These are phyloP conservation scores for Akanthomyces uredinophilus DNA, from an alignment of 2,329 filamentous ascomycete genomes.

Conservation along the genomic window DNA sequence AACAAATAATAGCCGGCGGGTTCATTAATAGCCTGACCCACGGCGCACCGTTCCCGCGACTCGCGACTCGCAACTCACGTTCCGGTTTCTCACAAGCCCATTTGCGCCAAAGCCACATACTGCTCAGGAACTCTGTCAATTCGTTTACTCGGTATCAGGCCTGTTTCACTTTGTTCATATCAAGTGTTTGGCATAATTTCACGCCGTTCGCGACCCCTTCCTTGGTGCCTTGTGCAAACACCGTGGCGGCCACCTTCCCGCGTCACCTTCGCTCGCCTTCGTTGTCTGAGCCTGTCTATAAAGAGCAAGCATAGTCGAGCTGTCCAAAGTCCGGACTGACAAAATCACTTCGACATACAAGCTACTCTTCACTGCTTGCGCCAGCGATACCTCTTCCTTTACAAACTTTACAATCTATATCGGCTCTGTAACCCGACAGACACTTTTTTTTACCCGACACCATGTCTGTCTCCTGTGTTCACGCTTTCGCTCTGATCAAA, in stretches of 20 bases:
- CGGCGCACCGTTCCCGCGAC: background rate
- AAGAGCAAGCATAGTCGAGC: background rate
- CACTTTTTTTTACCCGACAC: constrained; percentile 19
- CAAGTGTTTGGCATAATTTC: background rate
- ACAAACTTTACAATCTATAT: no score
- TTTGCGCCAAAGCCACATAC: background rate
- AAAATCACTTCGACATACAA: background rate
- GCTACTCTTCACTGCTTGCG: background rate
- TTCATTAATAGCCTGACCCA: background rate
- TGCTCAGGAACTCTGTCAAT: background rate
- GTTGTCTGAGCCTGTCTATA: background rate
- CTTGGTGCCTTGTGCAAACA: background rate
- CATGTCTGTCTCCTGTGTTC: constrained; percentile 53
- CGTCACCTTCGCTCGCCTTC: background rate
- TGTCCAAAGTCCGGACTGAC: background rate
- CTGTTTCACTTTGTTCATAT: constrained; percentile 1
- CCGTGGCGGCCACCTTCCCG: background rate
- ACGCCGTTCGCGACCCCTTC: background rate
- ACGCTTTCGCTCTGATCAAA: constrained; percentile 62
- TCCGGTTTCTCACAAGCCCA: background rate
- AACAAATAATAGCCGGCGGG: background rate
- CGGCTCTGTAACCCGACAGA: background rate
- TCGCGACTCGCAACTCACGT: constrained; percentile 2
- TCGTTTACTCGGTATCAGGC: background rate
- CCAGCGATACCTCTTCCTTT: background rate